phyloP scores from a whole-genome alignment of 768 basidiomycete genomes.

The Suillus ampliporus region DNA sequence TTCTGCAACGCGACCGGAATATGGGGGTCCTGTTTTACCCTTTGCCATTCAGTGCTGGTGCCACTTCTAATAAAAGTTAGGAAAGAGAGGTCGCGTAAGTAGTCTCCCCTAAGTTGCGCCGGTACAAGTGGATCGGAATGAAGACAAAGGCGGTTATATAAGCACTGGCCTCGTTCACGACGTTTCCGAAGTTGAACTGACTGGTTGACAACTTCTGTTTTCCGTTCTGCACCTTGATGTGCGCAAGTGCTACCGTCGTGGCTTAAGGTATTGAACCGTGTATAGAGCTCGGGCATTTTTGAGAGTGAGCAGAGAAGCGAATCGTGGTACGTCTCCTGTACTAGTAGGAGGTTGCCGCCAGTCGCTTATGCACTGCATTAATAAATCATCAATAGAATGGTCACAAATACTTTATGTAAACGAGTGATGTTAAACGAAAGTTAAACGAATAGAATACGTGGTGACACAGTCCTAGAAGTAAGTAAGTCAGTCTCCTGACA shows the following conservation, averaged over 20 bases:
- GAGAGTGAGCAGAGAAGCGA: neutral
- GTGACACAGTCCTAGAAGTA: neutral
- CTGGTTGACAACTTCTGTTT: no score
- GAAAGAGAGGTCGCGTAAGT: no score
- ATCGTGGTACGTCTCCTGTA: neutral
- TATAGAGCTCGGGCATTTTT: neutral
- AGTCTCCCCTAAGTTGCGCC: neutral
- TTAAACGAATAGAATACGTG: neutral
- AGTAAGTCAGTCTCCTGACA: conserved; percentile 4
- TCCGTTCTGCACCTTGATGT: no score
- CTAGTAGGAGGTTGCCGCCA: neutral
- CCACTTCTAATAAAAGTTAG: neutral
- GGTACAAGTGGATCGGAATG: no score
- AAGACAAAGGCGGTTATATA: no score
- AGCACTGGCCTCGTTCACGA: no score
- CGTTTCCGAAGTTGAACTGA: no score
- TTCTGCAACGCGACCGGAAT: conserved; percentile 25
- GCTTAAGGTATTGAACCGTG: neutral
- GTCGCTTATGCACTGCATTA: no score
- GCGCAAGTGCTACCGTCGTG: no score
- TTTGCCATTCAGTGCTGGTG: conserved; percentile 8
- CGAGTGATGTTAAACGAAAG: neutral
- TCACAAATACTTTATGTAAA: neutral
- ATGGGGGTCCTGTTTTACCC: conserved; percentile 34
- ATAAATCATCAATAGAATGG: conserved; percentile 10